Evolutionary conservation across 495 filamentous ascomycete species (phyloP).

Genomic region (Lophium mytilinum): DNA sequence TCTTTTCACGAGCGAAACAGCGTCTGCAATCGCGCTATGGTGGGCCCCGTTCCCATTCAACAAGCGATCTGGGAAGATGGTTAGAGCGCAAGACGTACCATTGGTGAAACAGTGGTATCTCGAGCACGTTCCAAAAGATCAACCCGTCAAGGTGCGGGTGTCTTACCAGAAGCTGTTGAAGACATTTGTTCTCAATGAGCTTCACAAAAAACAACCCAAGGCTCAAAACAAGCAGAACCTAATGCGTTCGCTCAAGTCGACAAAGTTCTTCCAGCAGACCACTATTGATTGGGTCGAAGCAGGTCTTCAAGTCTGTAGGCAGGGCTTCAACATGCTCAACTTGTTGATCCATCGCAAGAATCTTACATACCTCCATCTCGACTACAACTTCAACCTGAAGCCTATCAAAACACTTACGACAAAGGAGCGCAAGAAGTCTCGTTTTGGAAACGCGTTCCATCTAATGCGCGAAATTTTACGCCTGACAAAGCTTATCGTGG

Average conservation of each 20-base stretch:
- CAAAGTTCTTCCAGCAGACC: slow-evolving; percentile 99
- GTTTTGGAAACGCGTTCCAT: slow-evolving; percentile 99
- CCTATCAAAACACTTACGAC: slow-evolving; percentile 98
- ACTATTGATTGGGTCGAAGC: slow-evolving; percentile 99
- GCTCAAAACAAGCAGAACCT: slow-evolving; percentile 91
- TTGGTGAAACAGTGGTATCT: slow-evolving; percentile 98
- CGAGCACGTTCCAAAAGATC: slow-evolving; percentile 84
- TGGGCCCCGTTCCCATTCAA: slow-evolving; percentile 98
- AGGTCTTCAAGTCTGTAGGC: slow-evolving; percentile 93
- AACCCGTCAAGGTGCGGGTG: slow-evolving; percentile 96
- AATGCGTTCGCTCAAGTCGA: slow-evolving; percentile 80
- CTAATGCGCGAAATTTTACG: slow-evolving; percentile 98
- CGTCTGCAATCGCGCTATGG: slow-evolving; percentile 90
- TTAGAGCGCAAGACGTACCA: slow-evolving; percentile 92
- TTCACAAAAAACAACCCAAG: slow-evolving; percentile 92
- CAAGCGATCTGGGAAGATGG: slow-evolving; percentile 93
- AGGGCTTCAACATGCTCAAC: slow-evolving; percentile 99
- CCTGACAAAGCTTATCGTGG: slow-evolving; percentile 94
- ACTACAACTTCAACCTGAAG: slow-evolving; percentile 99
- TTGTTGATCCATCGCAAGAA: slow-evolving; percentile 98
- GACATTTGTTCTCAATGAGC: slow-evolving; percentile 90
- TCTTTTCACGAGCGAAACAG: slow-evolving; percentile 80
- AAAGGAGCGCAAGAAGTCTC: slow-evolving; percentile 99
- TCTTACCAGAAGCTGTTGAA: slow-evolving; percentile 99
- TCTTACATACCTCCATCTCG: slow-evolving; percentile 94